phyloP scores from a whole-genome alignment of 73 alveolate species.

The Blepharisma japonicum region DNA sequence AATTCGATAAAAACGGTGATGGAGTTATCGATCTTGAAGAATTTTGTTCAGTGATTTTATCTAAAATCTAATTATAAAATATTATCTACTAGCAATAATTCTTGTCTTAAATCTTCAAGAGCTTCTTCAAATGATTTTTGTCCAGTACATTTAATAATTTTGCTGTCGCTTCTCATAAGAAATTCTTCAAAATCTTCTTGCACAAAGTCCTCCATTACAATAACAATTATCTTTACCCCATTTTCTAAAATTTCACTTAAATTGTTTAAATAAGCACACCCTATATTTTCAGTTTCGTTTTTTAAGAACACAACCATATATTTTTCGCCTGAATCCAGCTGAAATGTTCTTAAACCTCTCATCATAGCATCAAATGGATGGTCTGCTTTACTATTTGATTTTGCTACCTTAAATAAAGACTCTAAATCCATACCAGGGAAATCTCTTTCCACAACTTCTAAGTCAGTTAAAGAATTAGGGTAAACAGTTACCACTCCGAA shows the following conservation, averaged over 20 bases:
- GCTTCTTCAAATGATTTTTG: neutral
- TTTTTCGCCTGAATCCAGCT: neutral
- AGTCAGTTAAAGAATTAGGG: neutral
- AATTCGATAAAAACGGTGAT: constrained; percentile 33
- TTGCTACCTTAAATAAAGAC: neutral
- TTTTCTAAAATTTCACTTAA: constrained; percentile 4
- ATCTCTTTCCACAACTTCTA: constrained; percentile 23
- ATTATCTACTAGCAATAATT: neutral
- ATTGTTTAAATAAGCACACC: neutral
- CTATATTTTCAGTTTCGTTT: neutral
- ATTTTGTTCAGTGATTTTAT: neutral
- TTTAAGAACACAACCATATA: neutral
- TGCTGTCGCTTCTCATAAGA: neutral
- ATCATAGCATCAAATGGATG: neutral
- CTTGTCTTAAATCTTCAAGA: neutral
- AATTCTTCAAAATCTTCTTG: constrained; percentile 2
- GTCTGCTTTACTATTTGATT: neutral
- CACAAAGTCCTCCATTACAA: neutral
- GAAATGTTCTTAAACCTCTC: neutral
- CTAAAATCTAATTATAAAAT: constrained; percentile 14
- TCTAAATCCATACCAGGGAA: constrained; percentile 20
- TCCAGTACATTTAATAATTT: neutral
- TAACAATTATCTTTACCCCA: neutral
- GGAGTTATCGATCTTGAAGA: constrained; percentile 27
- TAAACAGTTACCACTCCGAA: constrained; percentile 20